These are phyloP conservation scores for Serendipita sp. DNA, from an alignment of 768 basidiomycete genomes.

Conservation along the genomic window DNA sequence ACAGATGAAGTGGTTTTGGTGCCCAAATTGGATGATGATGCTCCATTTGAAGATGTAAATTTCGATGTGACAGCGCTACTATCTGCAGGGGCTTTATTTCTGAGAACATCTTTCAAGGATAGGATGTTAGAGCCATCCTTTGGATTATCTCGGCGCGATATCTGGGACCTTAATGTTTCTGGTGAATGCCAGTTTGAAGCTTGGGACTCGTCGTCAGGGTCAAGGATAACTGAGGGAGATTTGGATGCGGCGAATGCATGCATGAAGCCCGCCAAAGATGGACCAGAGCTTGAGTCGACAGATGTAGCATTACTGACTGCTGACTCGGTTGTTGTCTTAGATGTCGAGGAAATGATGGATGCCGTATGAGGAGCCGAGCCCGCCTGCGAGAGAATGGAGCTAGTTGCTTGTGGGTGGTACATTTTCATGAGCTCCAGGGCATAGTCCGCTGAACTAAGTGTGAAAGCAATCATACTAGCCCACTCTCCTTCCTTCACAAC, in stretches of 20 bases:
- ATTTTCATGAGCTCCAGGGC: constrained; percentile 25
- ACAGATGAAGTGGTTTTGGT: constrained; percentile 6
- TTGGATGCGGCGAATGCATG: constrained; percentile 28
- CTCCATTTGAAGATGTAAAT: constrained; percentile 7
- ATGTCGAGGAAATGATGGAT: constrained; percentile 7
- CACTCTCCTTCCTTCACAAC: constrained; percentile 55
- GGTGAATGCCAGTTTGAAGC: constrained; percentile 38
- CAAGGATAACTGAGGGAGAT: constrained; percentile 26
- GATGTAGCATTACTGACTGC: constrained; percentile 16
- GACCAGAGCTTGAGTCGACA: constrained; percentile 22
- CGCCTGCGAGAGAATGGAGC: neutral
- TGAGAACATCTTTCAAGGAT: constrained; percentile 44
- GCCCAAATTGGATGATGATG: constrained; percentile 14
- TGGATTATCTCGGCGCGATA: constrained; percentile 46
- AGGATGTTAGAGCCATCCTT: constrained; percentile 41
- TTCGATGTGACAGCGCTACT: neutral
- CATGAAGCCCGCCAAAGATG: constrained; percentile 27
- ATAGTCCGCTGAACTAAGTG: constrained; percentile 51
- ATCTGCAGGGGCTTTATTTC: constrained; percentile 33
- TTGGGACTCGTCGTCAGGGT: constrained; percentile 41
- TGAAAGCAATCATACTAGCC: constrained; percentile 68
- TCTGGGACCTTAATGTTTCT: constrained; percentile 42
- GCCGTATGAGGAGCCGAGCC: constrained; percentile 5
- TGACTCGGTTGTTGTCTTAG: constrained; percentile 10
- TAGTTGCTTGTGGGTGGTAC: constrained; percentile 8